phyloP scores from a whole-genome alignment of 192 early-diverging fungal genomes.

The Radiomyces spectabilis region DNA sequence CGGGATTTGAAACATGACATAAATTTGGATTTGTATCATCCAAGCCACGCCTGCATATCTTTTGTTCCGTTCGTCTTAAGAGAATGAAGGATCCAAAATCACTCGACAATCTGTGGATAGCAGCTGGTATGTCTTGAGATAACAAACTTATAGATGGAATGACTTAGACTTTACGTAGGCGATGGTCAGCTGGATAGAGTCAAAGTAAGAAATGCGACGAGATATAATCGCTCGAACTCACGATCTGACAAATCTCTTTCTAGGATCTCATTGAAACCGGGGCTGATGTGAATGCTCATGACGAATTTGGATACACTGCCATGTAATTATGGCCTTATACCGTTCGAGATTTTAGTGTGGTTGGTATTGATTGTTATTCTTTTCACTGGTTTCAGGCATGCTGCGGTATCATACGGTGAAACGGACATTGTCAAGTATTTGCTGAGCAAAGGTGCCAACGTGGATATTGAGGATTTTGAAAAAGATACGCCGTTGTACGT shows the following conservation, averaged over 20 bases:
- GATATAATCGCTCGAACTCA: neutral
- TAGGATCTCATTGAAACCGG: slow-evolving; percentile 46
- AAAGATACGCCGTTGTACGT: slow-evolving; percentile 79
- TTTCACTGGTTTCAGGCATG: slow-evolving; percentile 30
- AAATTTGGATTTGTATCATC: too few species aligned
- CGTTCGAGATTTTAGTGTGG: neutral
- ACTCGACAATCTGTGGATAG: slow-evolving; percentile 65
- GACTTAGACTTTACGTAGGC: slow-evolving; percentile 4
- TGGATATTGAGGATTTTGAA: slow-evolving; percentile 69
- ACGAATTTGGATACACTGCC: slow-evolving; percentile 75
- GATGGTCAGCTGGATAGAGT: slow-evolving; percentile 59
- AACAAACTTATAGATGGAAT: neutral
- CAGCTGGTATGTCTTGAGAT: slow-evolving; percentile 34
- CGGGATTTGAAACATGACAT: too few species aligned
- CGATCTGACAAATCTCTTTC: neutral
- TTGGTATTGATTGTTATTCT: neutral
- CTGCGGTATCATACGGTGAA: slow-evolving; percentile 72
- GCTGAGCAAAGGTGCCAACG: slow-evolving; percentile 50
- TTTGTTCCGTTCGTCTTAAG: too few species aligned
- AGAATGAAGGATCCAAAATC: too few species aligned
- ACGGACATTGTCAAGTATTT: slow-evolving; percentile 59
- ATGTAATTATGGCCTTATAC: slow-evolving; percentile 35
- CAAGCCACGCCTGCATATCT: too few species aligned
- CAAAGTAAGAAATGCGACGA: slow-evolving; percentile 21
- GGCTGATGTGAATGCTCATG: slow-evolving; percentile 54